These are phyloP conservation scores for Amanita muscaria DNA, from an alignment of 768 basidiomycete species.

Conservation along the genomic window DNA sequence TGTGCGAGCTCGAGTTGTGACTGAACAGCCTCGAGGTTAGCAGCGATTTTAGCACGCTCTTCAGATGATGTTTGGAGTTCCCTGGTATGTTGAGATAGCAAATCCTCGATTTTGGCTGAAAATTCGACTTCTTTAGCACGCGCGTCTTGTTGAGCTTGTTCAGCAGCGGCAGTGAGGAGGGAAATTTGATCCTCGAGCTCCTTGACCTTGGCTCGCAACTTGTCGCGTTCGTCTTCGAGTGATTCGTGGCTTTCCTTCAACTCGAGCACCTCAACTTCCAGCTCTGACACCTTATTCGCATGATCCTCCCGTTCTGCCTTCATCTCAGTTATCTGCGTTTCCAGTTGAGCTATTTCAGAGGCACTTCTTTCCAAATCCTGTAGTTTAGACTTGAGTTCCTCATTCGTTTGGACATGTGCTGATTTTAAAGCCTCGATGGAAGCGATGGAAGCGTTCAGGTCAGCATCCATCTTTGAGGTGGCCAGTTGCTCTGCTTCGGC, in stretches of 20 bases:
- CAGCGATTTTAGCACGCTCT: conserved; percentile 34
- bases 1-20: conserved; percentile 36
- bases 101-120: conserved; percentile 28
- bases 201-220: conserved; percentile 36
- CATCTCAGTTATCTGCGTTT: conserved; percentile 39
- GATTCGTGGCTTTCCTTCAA: conserved; percentile 61
- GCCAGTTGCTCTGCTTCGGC: conserved; percentile 57
- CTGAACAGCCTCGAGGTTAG: conserved; percentile 38
- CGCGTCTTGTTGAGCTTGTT: conserved; percentile 39
- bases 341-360: conserved; percentile 30
- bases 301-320: conserved; percentile 64
- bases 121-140: conserved; percentile 40
- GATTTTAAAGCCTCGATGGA: conserved; percentile 44
- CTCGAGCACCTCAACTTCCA: conserved; percentile 77
- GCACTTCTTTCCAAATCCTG: conserved; percentile 1
- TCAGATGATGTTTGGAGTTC: conserved; percentile 37
- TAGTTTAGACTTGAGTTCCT: conserved; percentile 34
- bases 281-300: conserved; percentile 63
- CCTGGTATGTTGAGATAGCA: conserved; percentile 34
- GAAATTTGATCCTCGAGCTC: conserved; percentile 45
- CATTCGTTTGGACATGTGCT: conserved; percentile 39
- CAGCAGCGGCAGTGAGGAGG: conserved; percentile 36
- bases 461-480: conserved; percentile 52
- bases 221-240: conserved; percentile 49
- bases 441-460: conserved; percentile 44